A percentile compares a stretch with the other conserved stretches of the same genome.
These are phyloP conservation scores for Trametes coccinea DNA, from an alignment of 768 basidiomycete genomes.

Conservation along the genomic window DNA sequence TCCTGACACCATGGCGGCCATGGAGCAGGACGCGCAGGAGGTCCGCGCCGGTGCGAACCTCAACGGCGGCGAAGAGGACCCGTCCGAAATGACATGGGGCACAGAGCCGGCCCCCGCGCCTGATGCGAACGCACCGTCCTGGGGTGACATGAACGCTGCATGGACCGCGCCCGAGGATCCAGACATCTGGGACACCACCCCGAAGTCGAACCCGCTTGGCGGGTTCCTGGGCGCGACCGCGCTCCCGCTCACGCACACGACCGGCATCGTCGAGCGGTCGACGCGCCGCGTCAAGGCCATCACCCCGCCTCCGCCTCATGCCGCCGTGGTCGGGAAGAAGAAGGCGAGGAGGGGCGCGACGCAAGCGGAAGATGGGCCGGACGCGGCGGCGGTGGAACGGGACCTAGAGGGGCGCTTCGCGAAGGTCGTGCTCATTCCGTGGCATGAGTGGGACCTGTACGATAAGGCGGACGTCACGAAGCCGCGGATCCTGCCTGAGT, in stretches of 20 bases:
- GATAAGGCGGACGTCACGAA: constrained; percentile 39
- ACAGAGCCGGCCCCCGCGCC: not conserved
- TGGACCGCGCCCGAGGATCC: constrained; percentile 11
- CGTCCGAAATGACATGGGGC: not conserved
- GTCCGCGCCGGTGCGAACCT: constrained; percentile 21
- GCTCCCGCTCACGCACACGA: constrained; percentile 61
- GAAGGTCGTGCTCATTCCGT: constrained; percentile 55
- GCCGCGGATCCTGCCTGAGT: constrained; percentile 39
- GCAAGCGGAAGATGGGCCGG: not conserved
- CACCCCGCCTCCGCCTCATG: constrained; percentile 37
- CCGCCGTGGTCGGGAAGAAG: not conserved
- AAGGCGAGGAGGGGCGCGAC: constrained; percentile 19
- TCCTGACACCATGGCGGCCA: constrained; percentile 13
- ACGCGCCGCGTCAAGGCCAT: constrained; percentile 57
- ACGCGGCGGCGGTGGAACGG: constrained; percentile 42
- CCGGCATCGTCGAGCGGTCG: constrained; percentile 67
- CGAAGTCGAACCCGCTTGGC: constrained; percentile 33
- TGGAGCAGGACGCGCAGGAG: constrained; percentile 19
- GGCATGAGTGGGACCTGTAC: constrained; percentile 42
- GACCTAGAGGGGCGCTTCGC: constrained; percentile 49
- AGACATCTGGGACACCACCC: constrained; percentile 16
- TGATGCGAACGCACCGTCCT: constrained; percentile 8
- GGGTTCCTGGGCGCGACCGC: constrained; percentile 54
- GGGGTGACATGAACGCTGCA: constrained; percentile 18
- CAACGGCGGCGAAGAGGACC: constrained; percentile 13